Percentiles rank a stretch among this genome's conserved stretches.
Evolutionary conservation across 2,329 filamentous ascomycete species (phyloP).

Genomic region (Colletotrichum gloeosporioides): DNA sequence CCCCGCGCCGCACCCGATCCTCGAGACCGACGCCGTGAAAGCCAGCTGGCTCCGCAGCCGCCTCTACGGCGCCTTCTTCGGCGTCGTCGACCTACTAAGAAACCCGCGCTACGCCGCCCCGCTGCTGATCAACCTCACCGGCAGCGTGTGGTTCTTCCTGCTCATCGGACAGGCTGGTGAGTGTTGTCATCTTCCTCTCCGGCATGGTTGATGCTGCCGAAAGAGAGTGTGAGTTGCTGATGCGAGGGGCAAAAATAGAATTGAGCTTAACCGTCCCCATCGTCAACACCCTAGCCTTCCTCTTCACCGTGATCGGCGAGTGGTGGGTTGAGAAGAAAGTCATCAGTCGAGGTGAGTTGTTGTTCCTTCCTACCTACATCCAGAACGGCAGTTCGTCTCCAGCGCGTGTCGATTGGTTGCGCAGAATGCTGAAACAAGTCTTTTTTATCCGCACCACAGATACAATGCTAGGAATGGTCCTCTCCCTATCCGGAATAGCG

Average conservation of each 20-base stretch:
- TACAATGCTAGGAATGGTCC: constrained; percentile 80
- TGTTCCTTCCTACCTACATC: constrained; percentile 6
- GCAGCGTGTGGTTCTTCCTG: constrained; percentile 95
- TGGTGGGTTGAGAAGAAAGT: constrained; percentile 95
- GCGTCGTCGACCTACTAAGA: constrained; percentile 76
- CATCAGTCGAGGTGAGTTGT: constrained; percentile 75
- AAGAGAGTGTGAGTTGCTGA: neutral
- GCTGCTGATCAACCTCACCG: constrained; percentile 85
- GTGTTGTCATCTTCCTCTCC: constrained; percentile 35
- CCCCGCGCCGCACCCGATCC: constrained; percentile 62
- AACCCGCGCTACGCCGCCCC: constrained; percentile 88
- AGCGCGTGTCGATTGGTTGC: neutral
- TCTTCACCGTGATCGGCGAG: constrained; percentile 95
- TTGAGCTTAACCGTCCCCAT: constrained; percentile 93
- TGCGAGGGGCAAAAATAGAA: constrained; percentile 60
- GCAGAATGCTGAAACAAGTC: neutral
- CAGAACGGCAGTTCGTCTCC: neutral
- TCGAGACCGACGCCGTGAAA: constrained; percentile 55
- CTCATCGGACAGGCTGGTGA: constrained; percentile 89
- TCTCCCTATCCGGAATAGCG: constrained; percentile 81
- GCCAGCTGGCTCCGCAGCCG: constrained; percentile 67
- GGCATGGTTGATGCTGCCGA: neutral
- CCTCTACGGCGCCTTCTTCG: constrained; percentile 71
- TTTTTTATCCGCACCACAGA: constrained; percentile 51
- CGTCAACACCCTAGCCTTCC: constrained; percentile 89